Base-by-base conservation (phyloP, 169 alveolate genomes). In the Cryptosporidium tyzzeri region DNA sequence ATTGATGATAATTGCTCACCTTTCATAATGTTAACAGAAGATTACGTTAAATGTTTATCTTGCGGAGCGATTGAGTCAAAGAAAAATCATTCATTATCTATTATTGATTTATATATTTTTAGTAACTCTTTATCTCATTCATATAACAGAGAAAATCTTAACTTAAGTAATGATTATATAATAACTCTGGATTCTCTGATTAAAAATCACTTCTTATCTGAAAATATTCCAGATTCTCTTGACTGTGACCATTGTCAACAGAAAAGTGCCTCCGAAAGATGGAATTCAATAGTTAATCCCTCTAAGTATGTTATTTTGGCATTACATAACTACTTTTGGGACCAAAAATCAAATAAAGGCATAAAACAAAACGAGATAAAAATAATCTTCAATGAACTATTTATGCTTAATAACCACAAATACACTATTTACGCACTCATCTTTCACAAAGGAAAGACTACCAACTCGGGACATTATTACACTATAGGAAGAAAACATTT, bases 401-500 rank as follows among this genome's bases (percentile, higher is more conserved):
- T 80, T 29, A 39, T 45, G 18, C 51, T 80, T 35, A 58, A 80
- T 5, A 80, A 50, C 29, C 33, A 26, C 44, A 44, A 65, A 1
- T 80, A 80, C 51, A 23, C 26, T 21, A 80, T 80, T 26, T 65
- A 80, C 45, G 89, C 80, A 2, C 50, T 80, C 33, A 33, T 80
- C 14, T 75, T 80, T 62, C 89, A 80, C 45, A 23, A 67, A 29
- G 89, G 89, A 6, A n/a, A 58, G 10, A 61, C 89, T 44, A 80
- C 59, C 8, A 16, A 21, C 67, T 80, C 89, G 6, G 89, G 75
- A 62, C 89, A 80, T 33, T 80, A 80, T 65, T 80, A 33, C 44
- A 29, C 71, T 21, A 61, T 75, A 21, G 80, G 75, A 41, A 80
- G 74, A 14, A 80, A 80, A 12, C 73, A 80, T 29, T 70, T 45